Percentiles rank a stretch among this genome's conserved stretches.
Conservation (phyloP, 129 eudicot species). For the Saposhnikovia divaricata region DNA sequence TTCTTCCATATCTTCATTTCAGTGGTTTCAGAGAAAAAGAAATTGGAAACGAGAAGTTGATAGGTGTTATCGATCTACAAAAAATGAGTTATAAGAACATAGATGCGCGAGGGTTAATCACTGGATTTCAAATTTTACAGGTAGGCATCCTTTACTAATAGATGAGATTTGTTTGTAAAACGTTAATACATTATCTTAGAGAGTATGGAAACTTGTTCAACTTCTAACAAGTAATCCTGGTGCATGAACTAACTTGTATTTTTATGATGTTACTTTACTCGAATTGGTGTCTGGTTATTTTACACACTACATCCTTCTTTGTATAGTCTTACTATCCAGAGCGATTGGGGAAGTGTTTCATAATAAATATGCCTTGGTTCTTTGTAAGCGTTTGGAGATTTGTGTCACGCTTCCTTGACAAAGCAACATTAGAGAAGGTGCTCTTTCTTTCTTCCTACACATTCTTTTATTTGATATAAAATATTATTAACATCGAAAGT, state of each 20-base stretch:
- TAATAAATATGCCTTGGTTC: slow-evolving; percentile 53
- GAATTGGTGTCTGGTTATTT: background rate
- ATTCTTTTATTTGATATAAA: background rate
- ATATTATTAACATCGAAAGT: background rate
- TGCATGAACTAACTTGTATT: background rate
- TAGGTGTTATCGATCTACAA: slow-evolving; percentile 50
- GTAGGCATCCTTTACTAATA: slow-evolving; percentile 17
- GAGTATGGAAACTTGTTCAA: background rate
- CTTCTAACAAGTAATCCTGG: background rate
- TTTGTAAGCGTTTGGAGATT: slow-evolving; percentile 54
- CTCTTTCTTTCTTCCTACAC: background rate
- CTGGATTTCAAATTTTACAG: slow-evolving; percentile 79
- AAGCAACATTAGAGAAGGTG: slow-evolving; percentile 63
- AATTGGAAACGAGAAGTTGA: slow-evolving; percentile 60
- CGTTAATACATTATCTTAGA: background rate
- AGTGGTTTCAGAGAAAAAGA: slow-evolving; percentile 60
- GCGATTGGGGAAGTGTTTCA: slow-evolving; percentile 47
- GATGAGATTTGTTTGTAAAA: background rate
- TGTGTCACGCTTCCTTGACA: slow-evolving; percentile 49
- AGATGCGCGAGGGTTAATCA: slow-evolving; percentile 66
- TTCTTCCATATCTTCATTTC: slow-evolving; percentile 27
- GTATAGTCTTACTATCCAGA: slow-evolving; percentile 62
- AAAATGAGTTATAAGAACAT: slow-evolving; percentile 46
- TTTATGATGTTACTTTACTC: slow-evolving; percentile 5
- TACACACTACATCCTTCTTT: background rate